Conservation (phyloP, 805 yeast species). For the Yarrowia hollandica region DNA sequence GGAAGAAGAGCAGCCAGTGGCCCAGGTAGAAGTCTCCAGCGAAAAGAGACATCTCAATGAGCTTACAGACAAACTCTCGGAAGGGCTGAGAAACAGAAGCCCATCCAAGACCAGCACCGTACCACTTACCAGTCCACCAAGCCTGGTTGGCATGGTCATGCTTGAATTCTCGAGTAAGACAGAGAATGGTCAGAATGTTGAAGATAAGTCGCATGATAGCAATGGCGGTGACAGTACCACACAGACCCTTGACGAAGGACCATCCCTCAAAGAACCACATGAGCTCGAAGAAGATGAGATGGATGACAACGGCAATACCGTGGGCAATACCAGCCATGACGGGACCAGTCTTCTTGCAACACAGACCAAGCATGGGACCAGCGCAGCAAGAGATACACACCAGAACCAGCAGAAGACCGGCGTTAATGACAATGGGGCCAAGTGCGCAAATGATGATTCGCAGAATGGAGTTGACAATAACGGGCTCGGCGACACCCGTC, state of each 20-base stretch:
- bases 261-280: slow-evolving; percentile 98
- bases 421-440: slow-evolving; percentile 87
- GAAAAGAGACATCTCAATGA: slow-evolving; percentile 90
- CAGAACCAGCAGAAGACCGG: slow-evolving; percentile 78
- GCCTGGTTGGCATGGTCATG: slow-evolving; percentile 94
- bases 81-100: slow-evolving; percentile 93
- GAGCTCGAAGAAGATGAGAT: slow-evolving; percentile 83
- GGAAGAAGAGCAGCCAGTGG: slow-evolving; percentile 81
- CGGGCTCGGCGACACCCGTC: slow-evolving; percentile 61
- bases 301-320: slow-evolving; percentile 87
- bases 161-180: slow-evolving; percentile 93
- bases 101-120: slow-evolving; percentile 88
- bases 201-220: slow-evolving; percentile 85
- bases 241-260: slow-evolving; percentile 78
- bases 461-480: slow-evolving; percentile 56
- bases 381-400: slow-evolving; percentile 91
- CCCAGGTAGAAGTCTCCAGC: slow-evolving; percentile 96
- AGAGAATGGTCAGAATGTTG: slow-evolving; percentile 73
- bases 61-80: slow-evolving; percentile 93
- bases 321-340: slow-evolving; percentile 95
- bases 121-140: slow-evolving; percentile 99
- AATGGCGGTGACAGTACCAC: slow-evolving; percentile 81
- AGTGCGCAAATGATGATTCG: slow-evolving; percentile 63
- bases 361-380: slow-evolving; percentile 90
- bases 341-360: slow-evolving; percentile 96